These are phyloP conservation scores for Boletus subparvulus DNA, from an alignment of 768 basidiomycete species.

Conservation along the genomic window DNA sequence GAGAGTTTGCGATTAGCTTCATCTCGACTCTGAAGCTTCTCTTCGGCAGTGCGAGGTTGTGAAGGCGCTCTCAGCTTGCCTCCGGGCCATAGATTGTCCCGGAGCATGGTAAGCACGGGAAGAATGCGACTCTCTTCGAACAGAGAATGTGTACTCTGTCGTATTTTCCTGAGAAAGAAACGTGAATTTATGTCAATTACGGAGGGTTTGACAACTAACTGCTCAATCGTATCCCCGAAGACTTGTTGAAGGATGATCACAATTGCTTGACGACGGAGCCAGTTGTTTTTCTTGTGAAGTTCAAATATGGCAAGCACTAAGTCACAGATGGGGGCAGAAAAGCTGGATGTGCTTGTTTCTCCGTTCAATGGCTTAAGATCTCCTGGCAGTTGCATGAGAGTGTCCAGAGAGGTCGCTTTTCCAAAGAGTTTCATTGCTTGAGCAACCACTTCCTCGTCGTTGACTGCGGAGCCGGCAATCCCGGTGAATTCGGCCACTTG, in stretches of 20 bases:
- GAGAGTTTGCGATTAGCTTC: constrained; percentile 91
- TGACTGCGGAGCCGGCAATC: constrained; percentile 71
- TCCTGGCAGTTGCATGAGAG: constrained; percentile 69
- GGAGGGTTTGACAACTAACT: constrained; percentile 48
- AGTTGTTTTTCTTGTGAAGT: constrained; percentile 93
- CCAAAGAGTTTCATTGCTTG: constrained; percentile 75
- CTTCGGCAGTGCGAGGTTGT: constrained; percentile 71
- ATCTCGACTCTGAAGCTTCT: constrained; percentile 76
- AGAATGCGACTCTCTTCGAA: constrained; percentile 72
- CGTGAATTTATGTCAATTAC: not conserved
- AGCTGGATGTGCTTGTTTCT: constrained; percentile 85
- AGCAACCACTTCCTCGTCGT: constrained; percentile 82
- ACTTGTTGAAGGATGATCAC: constrained; percentile 96
- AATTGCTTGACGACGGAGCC: constrained; percentile 93
- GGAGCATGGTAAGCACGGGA: constrained; percentile 62
- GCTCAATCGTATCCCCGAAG: constrained; percentile 91
- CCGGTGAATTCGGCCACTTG: constrained; percentile 91
- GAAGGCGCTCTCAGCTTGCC: constrained; percentile 65
- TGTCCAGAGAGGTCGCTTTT: constrained; percentile 62
- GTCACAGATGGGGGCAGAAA: constrained; percentile 94
- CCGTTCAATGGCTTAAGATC: constrained; percentile 82
- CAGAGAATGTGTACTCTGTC: constrained; percentile 67
- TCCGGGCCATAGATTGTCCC: constrained; percentile 82
- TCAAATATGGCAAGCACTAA: constrained; percentile 91
- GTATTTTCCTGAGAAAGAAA: constrained; percentile 65